Conservation (phyloP, 2,329 filamentous ascomycete species). For the Rasamsonia emersonii region DNA sequence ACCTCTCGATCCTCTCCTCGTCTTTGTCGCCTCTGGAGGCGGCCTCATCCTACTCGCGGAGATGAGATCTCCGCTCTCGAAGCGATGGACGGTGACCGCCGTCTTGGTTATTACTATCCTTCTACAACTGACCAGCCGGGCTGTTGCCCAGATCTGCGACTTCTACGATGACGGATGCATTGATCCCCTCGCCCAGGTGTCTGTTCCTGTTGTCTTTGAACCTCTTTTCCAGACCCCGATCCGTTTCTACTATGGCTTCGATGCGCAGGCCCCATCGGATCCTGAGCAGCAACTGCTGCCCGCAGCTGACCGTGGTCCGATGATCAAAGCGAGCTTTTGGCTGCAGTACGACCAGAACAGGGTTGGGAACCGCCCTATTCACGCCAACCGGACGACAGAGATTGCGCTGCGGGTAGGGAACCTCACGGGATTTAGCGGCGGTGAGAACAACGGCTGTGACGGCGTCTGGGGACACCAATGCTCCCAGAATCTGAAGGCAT, state of each 20-base stretch:
- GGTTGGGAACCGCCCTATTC: conserved; percentile 18
- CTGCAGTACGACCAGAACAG: conserved; percentile 22
- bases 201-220: conserved; percentile 23
- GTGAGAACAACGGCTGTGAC: conserved; percentile 29
- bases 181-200: conserved; percentile 30
- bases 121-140: too few relatives aligned
- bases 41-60: too few relatives aligned
- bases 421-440: conserved; percentile 25
- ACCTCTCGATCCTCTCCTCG: too few relatives aligned
- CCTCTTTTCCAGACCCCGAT: conserved; percentile 26
- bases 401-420: conserved; percentile 29
- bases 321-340: conserved; percentile 31
- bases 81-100: too few relatives aligned
- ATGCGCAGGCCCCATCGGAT: conserved; percentile 12
- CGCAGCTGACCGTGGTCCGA: conserved; percentile 23
- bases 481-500: conserved; percentile 21
- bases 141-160: conserved; percentile 24
- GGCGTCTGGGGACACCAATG: conserved; percentile 27
- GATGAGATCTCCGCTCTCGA: too few relatives aligned
- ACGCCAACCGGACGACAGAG: conserved; percentile 28
- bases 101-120: too few relatives aligned
- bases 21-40: too few relatives aligned
- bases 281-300: conserved; percentile 6
- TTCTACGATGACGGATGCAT: conserved; percentile 28
- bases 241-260: conserved; percentile 27